Evolutionary conservation across 179 eudicot genomes (phyloP).

Genomic region (Carnegiea gigantea): DNA sequence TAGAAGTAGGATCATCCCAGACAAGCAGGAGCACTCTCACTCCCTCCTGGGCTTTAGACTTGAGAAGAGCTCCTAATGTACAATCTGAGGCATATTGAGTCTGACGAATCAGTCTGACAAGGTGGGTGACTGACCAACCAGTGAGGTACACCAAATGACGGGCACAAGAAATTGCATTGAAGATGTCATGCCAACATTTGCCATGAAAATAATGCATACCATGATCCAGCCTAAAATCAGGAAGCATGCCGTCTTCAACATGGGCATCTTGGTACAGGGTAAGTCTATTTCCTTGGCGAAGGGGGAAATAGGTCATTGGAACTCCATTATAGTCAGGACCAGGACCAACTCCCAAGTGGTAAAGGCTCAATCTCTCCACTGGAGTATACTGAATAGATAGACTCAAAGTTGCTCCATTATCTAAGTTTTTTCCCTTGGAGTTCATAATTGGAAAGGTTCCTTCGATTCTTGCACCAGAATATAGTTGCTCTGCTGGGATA

Average conservation of each 20-base stretch:
- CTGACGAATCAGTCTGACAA: slow-evolving; percentile 55
- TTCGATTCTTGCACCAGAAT: slow-evolving; percentile 45
- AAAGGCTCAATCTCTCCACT: slow-evolving; percentile 41
- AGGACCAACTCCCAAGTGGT: slow-evolving; percentile 50
- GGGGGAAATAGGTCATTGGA: slow-evolving; percentile 73
- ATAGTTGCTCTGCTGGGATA: slow-evolving; percentile 48
- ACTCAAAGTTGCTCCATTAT: slow-evolving; percentile 53
- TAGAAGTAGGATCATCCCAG: slow-evolving; percentile 87
- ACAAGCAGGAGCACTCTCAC: slow-evolving; percentile 72
- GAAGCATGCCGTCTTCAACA: slow-evolving; percentile 51
- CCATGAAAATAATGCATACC: slow-evolving; percentile 51
- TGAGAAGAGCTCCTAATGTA: slow-evolving; percentile 65
- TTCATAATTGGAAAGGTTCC: slow-evolving; percentile 58
- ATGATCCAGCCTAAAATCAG: slow-evolving; percentile 50
- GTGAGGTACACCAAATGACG: slow-evolving; percentile 64
- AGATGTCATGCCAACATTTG: slow-evolving; percentile 71
- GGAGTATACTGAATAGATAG: slow-evolving; percentile 68
- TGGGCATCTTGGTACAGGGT: slow-evolving; percentile 89
- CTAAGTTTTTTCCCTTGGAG: slow-evolving; percentile 46
- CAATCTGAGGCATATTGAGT: slow-evolving; percentile 31
- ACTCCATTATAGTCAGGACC: slow-evolving; percentile 54
- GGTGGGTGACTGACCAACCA: slow-evolving; percentile 80
- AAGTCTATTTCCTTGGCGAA: slow-evolving; percentile 61
- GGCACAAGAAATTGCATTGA: slow-evolving; percentile 59
- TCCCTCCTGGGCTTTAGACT: slow-evolving; percentile 72